Evolutionary conservation across 768 basidiomycete species (phyloP), one percentile per base, ranked within the genome.

Genomic region (Glaciozyma antarctica): DNA sequence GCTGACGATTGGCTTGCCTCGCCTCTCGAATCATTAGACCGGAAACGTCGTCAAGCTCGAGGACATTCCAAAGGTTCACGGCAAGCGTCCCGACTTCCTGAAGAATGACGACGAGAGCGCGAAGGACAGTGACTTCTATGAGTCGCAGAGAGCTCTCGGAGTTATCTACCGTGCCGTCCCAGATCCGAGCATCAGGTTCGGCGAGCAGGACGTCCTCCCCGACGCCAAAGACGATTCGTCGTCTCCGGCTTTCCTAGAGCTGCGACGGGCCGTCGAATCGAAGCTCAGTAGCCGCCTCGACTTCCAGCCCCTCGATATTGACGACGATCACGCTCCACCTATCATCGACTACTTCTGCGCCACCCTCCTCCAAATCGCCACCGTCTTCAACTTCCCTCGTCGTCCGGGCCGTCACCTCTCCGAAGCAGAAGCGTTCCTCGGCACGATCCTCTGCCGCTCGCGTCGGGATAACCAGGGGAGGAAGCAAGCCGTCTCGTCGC

Each of bases 91-190:
- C 21, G 67, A 68, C 56, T 68, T 68, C 22, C n/a, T 68, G 75
- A 72, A 72, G 2, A 75, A 77, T 26, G 80, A 82, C 10, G 71
- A 81, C 24, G 17, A 30, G 16, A 7, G 19, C 19, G 22, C 32
- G 16, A 54, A 30, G 30, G 21, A 32, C 19, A 81, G 81, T 2
- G 85, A 88, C 68, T 87, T 86, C 77, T 90, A 90, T 72, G 78
- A 80, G 55, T 90, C 88, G 3, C 77, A 76, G 32, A 82, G 85
- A 5, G 88, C 87, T 0, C 81, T 91, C 13, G 89, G 89, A 9
- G 75, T 81, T 48, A 78, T 90, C 58, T 90, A 81, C 75, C 86
- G 89, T 16, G 80, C 77, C 17, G 83, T 89, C 66, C 52, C 58
- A 2, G 52, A 65, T 24, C 13, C 28, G 15, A 45, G 55, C 16